Percentiles rank a stretch among this genome's conserved stretches.
These are phyloP conservation scores for Mycena pura DNA, from an alignment of 768 basidiomycete species.

Conservation along the genomic window DNA sequence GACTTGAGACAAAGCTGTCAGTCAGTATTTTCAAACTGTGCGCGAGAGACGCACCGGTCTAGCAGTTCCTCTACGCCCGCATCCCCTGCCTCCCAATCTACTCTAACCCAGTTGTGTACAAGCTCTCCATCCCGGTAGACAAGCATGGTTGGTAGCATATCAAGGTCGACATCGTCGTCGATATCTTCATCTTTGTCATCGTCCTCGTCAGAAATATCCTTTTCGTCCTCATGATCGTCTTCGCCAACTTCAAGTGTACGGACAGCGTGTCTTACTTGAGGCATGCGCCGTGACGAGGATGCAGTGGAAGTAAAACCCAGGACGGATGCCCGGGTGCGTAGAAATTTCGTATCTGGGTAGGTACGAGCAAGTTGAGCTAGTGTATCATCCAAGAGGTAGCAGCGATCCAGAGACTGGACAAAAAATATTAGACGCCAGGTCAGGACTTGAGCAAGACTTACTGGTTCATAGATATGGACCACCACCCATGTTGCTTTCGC, in stretches of 20 bases:
- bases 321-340: conserved; percentile 78
- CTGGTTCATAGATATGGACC: conserved; percentile 85
- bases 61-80: conserved; percentile 75
- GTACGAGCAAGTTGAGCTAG: conserved; percentile 72
- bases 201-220: conserved; percentile 40
- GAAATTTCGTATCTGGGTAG: conserved; percentile 77
- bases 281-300: conserved; percentile 5
- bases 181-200: conserved; percentile 52
- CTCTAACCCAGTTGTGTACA: conserved; percentile 89
- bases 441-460: conserved; percentile 47
- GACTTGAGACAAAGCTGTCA: conserved; percentile 36
- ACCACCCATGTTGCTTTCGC: conserved; percentile 77
- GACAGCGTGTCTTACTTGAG: conserved; percentile 21
- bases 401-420: conserved; percentile 78
- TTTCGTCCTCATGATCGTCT: conserved; percentile 56
- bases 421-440: background rate
- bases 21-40: conserved; percentile 26
- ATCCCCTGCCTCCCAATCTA: conserved; percentile 82
- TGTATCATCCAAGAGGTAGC: conserved; percentile 71
- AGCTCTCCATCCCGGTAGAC: conserved; percentile 82
- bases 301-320: conserved; percentile 55
- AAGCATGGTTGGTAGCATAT: conserved; percentile 80
- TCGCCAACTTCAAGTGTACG: conserved; percentile 42
- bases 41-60: conserved; percentile 53
- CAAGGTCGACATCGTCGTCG: conserved; percentile 75